Percentiles rank a stretch among this genome's conserved stretches.
Conservation (phyloP, 306 rosid genomes). For the Crataegus laevigata region DNA sequence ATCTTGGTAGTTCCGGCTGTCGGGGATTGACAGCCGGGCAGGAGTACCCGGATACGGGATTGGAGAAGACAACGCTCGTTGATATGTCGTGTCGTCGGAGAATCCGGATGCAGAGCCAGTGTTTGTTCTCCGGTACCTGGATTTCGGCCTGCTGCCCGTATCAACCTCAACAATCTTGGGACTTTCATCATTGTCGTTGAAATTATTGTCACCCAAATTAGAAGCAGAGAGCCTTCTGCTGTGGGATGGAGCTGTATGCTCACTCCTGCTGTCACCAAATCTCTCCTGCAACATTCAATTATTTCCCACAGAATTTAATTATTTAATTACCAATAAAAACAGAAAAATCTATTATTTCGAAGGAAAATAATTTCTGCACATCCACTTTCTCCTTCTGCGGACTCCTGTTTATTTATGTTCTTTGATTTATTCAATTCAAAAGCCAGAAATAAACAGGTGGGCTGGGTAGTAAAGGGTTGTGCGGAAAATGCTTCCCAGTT, state of each 20-base stretch:
- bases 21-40: constrained; percentile 33
- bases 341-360: too few relatives aligned
- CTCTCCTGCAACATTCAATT: constrained; percentile 45
- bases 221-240: constrained; percentile 61
- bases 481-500: neutral
- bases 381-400: neutral
- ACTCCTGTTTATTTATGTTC: neutral
- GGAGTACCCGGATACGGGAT: constrained; percentile 32
- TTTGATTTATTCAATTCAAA: neutral
- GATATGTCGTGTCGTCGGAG: constrained; percentile 47
- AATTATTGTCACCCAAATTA: constrained; percentile 26
- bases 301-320: neutral
- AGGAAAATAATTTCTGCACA: neutral
- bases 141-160: constrained; percentile 64
- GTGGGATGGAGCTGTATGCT: constrained; percentile 43
- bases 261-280: constrained; percentile 58
- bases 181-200: constrained; percentile 34
- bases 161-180: constrained; percentile 89
- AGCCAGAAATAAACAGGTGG: neutral
- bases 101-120: constrained; percentile 46
- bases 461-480: neutral
- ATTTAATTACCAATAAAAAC: neutral
- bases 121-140: constrained; percentile 68
- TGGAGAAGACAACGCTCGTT: constrained; percentile 44
- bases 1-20: constrained; percentile 37